Evolutionary conservation across 441 rosid species (phyloP), one percentile per base, ranked within the genome.

Genomic region (Capsella rubella): DNA sequence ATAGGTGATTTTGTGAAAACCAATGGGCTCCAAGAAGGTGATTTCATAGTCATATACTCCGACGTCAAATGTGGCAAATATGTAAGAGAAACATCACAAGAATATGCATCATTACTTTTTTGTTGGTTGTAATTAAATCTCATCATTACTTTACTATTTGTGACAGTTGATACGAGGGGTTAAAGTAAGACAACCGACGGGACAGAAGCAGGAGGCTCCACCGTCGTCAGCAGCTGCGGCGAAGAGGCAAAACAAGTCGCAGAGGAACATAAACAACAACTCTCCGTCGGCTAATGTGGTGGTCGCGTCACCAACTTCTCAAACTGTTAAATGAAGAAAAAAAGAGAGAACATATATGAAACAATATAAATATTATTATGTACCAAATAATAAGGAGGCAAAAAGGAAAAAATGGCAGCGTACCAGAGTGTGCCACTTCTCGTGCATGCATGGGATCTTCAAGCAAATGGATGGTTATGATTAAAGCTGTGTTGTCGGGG

Each of bases 21-120:
- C 32, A 95, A 95, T 81, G 98, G 90, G 28, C 99, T 95, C 18
- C 94, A 92, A 82, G 97, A 95, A 84, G 99, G 99, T 60, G 99
- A 95, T 84, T 90, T 95, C 86, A 95, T 95, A 51, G 99, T 95
- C 71, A 88, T 95, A 65, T 95, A 95, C 76, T 92, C 96, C 5
- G 97, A 92, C 45, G 81, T 89, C 51, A 92, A 88, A 69, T 92
- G 95, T 69, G 96, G 97, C 69, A 95, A 90, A 92, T 95, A 92
- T 59, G 99, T 95, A 82, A 65, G 90, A 45, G 2, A 15, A 35
- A 6, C 51, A 52, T 35, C 15, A 63, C 50, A 21, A 21, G 25
- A 21, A 21, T 21, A 21, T 21, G 18, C 18, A 16, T 16, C 18
- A 16, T 21, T 21, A 1, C 25, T 21, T 21, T 21, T 21, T 21